Percentiles rank a stretch among this genome's conserved stretches.
phyloP scores from a whole-genome alignment of 2,329 filamentous ascomycete genomes.

The Phoma herbarum region DNA sequence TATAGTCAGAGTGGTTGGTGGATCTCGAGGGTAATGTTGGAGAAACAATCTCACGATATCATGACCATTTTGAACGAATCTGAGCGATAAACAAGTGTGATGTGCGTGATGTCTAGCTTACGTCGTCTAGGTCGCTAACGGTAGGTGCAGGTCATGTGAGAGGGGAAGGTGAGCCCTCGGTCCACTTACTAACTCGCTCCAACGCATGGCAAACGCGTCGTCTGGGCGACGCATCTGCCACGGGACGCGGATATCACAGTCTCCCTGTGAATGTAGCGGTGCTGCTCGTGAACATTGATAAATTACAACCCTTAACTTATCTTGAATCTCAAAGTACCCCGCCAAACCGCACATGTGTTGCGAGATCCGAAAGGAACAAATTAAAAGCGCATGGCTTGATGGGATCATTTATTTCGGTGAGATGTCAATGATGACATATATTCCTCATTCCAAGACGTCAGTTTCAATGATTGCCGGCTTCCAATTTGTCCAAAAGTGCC shows the following conservation, averaged over 20 bases:
- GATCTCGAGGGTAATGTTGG: constrained; percentile 29
- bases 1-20: constrained; percentile 6
- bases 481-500: too few relatives aligned
- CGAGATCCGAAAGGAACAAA: too few relatives aligned
- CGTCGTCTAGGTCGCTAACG: constrained; percentile 10
- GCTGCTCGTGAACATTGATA: too few relatives aligned
- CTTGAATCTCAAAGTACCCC: too few relatives aligned
- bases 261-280: background rate
- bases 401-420: too few relatives aligned
- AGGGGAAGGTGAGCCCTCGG: constrained; percentile 1
- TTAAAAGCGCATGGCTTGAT: too few relatives aligned
- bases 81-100: constrained; percentile 6
- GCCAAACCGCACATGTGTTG: too few relatives aligned
- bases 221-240: background rate
- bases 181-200: background rate
- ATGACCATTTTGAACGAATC: constrained; percentile 21
- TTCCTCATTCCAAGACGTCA: too few relatives aligned
- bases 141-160: constrained; percentile 20
- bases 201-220: background rate
- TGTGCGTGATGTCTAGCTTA: constrained; percentile 8
- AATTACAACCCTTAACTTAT: too few relatives aligned
- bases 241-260: background rate
- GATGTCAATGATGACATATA: too few relatives aligned
- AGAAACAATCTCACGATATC: constrained; percentile 35
- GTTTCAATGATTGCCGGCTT: too few relatives aligned